Base-by-base conservation (phyloP, 1,139 yeast species). In the Kazachstania sp. region DNA sequence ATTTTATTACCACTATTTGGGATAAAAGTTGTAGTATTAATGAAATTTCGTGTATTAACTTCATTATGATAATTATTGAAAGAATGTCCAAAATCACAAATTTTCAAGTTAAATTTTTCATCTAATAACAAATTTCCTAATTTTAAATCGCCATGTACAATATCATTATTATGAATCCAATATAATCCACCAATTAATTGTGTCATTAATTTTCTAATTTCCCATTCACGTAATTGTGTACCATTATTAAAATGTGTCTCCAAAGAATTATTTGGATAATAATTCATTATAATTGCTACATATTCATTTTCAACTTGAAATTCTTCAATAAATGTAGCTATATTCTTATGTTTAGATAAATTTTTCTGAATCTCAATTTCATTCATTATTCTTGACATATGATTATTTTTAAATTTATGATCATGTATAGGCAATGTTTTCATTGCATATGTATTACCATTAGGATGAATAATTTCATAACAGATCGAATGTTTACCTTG, bases 41-140 rank as follows among this genome's bases (percentile, higher is more conserved):
- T 39, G 23, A 42, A 37, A 16, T 42, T 19, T 37, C 40, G 34
- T 26, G 29, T 23, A 11, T 41, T 34, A 7, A 35, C 15, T n/a
- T 42, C 40, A 20, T 29, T 35, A 31, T 31, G 15, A 18, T 30
- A 31, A 19, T 40, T 39, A 15, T 39, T 26, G 16, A 50, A 48
- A 7, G 53, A 46, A 40, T 48, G 51, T 15, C 53, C 53, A 43
- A 48, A 50, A 44, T 50, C 53, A 19, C 48, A 44, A 4, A 50
- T 36, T 18, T 43, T 43, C n/a, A 50, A 34, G 11, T 43, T 31
- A 15, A 38, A 44, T 3, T 30, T n/a, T 11, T 35, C 48, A 18
- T 44, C 45, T 16, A 50, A 18, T 31, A 50, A 36, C 6, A 50
- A 15, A 37, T 50, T 50, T 2, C 46, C 44, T 18, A 48, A 38